Evolutionary conservation across 371 early-diverging fungal genomes (phyloP).

Genomic region (Rhizomucor pusillus): DNA sequence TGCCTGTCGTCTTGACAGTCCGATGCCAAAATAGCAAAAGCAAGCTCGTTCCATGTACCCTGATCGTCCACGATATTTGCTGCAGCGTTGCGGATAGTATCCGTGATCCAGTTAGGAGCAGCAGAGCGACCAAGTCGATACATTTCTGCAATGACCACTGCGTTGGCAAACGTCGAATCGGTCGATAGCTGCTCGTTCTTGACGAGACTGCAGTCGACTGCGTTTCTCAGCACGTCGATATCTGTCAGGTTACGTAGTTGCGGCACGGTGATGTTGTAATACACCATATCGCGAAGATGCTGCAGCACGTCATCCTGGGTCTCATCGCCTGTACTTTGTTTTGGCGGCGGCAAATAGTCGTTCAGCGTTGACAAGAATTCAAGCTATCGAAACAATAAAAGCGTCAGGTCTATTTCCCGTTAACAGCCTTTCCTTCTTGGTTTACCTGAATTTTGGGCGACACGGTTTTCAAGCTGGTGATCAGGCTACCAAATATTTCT

Average conservation of each 20-base stretch:
- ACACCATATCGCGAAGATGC: conserved; percentile 15
- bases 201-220: conserved; percentile 20
- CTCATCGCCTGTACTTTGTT: conserved; percentile 12
- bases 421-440: neutral
- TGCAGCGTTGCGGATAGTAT: conserved; percentile 19
- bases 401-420: neutral
- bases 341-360: conserved; percentile 19
- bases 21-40: conserved; percentile 11
- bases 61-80: conserved; percentile 20
- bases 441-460: conserved; percentile 10
- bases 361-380: conserved; percentile 18
- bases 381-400: conserved; percentile 5
- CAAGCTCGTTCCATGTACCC: conserved; percentile 20
- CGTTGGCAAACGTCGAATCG: conserved; percentile 9
- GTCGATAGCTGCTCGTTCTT: conserved; percentile 11
- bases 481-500: conserved; percentile 34
- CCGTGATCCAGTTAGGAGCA: conserved; percentile 12
- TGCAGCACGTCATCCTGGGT: conserved; percentile 10
- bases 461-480: conserved; percentile 14
- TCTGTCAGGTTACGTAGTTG: conserved; percentile 4
- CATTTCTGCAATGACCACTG: conserved; percentile 25
- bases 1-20: conserved; percentile 12
- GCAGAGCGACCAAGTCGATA: conserved; percentile 23
- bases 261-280: conserved; percentile 18
- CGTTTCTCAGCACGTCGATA: conserved; percentile 11